phyloP scores from a whole-genome alignment of 306 rosid genomes.

The Castanopsis chinensis region DNA sequence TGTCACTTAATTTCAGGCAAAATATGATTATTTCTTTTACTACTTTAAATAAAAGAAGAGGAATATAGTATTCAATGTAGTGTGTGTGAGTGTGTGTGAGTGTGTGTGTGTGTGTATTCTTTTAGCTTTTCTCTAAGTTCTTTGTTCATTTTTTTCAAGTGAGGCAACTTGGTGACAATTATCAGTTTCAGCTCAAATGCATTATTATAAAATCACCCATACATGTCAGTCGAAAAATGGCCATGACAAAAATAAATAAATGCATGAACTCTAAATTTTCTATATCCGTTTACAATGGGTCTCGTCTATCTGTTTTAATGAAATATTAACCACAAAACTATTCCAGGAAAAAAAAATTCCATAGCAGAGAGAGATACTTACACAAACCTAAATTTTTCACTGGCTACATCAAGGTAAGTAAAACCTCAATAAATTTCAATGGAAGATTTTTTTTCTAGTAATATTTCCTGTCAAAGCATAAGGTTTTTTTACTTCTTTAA shows the following conservation, averaged over 20 bases:
- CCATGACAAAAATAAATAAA: background rate
- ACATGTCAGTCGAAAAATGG: background rate
- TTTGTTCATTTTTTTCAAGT: background rate
- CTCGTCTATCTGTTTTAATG: background rate
- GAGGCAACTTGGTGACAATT: background rate
- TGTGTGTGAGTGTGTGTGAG: background rate
- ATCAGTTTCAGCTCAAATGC: background rate
- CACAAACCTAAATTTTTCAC: background rate
- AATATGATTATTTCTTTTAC: background rate
- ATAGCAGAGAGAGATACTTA: background rate
- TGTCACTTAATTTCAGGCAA: slow-evolving; percentile 28
- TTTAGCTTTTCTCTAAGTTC: background rate
- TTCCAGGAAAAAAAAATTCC: background rate
- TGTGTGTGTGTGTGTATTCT: background rate
- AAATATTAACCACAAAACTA: background rate
- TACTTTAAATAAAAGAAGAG: background rate
- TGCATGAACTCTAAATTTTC: background rate
- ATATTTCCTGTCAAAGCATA: background rate
- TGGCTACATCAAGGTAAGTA: background rate
- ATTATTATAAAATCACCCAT: background rate
- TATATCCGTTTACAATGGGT: background rate
- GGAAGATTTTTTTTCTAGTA: background rate
- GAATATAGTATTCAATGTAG: background rate
- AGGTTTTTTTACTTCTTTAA: background rate
- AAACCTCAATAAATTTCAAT: background rate